Evolutionary conservation across 164 flowering plant species (phyloP), one percentile per base, ranked within the genome.

Genomic region (Magnolia kwangsiensis): DNA sequence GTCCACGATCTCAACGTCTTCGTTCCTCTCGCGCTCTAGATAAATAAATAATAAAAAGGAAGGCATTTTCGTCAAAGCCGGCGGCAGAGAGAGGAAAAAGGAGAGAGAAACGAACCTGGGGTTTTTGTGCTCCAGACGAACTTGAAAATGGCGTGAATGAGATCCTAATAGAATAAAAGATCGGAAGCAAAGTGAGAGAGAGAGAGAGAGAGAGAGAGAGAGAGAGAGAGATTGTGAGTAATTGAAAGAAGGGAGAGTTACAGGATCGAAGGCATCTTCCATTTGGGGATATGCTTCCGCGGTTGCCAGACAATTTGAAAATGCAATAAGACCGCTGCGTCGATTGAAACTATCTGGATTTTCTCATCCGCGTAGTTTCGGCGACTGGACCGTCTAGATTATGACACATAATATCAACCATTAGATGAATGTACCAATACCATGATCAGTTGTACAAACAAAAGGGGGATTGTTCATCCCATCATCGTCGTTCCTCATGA

Each of bases 131-230:
- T 82, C 96, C 97, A 93, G 1, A 85, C 84, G 72, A 73, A 86
- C 88, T 91, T 93, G 86, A 91, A 88, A 75, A 93, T 91, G 82
- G 89, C 88, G 45, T 86, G 88, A 82, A 92, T 83, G 69, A 90
- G 77, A 45, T 88, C 92, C 92, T 92, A 84, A 67, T 20, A 67
- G 66, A 72, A 21, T 1, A 7, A 31, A 37, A 37, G 45, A 37
- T 37, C 45, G 45, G 45, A 37, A 3, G 59, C 14, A 55, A 51
- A 73, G 50, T 14, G 0, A 63, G 18, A 70, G 69, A 66, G 14
- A 7, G 19, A 24, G 20, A 27, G 7, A 50, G 59, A 27, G 50
- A 63, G 58, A 8, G 59, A n/a, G n/a, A 29, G 1, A 50, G 7
- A 11, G 16, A 27, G 1, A 27, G 27, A 1, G 3, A 67, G 50